phyloP scores from a whole-genome alignment of 2,329 filamentous ascomycete genomes.

The Pleoardoris graminearum region DNA sequence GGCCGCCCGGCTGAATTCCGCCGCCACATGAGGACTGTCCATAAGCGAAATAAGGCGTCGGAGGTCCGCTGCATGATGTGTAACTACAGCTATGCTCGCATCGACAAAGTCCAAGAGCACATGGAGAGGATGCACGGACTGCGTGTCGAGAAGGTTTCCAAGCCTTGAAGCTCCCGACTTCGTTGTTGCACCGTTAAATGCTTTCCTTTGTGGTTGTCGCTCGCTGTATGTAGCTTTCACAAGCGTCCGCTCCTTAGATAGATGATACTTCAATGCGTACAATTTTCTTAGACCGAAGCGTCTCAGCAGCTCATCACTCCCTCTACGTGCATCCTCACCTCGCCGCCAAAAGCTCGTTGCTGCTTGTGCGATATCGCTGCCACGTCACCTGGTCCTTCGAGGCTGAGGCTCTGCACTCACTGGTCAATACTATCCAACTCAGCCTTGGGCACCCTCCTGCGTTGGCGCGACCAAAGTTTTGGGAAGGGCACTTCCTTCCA shows the following conservation, averaged over 20 bases:
- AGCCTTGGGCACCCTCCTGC: neutral
- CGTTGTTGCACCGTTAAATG: neutral
- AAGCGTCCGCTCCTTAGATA: constrained; percentile 2
- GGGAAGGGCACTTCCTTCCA: neutral
- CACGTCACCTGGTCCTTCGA: neutral
- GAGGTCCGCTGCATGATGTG: constrained; percentile 6
- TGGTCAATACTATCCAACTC: neutral
- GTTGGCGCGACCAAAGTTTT: neutral
- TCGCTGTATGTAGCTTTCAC: neutral
- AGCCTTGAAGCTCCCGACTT: neutral
- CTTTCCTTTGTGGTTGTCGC: neutral
- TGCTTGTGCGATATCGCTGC: neutral
- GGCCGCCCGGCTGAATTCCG: constrained; percentile 8
- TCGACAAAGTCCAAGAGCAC: constrained; percentile 10
- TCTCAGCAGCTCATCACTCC: neutral
- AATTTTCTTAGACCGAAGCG: neutral
- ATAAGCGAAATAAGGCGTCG: neutral
- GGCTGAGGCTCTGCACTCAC: constrained; percentile 1
- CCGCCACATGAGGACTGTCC: constrained; percentile 6
- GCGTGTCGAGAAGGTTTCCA: neutral
- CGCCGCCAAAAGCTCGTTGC: neutral
- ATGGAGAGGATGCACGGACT: constrained; percentile 11
- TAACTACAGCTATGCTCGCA: constrained; percentile 8
- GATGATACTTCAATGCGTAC: neutral
- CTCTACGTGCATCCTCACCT: neutral